Evolutionary conservation across 1,284 basidiomycete genomes (phyloP), one percentile per base, ranked within the genome.

Genomic region (Pterulicium gracile): DNA sequence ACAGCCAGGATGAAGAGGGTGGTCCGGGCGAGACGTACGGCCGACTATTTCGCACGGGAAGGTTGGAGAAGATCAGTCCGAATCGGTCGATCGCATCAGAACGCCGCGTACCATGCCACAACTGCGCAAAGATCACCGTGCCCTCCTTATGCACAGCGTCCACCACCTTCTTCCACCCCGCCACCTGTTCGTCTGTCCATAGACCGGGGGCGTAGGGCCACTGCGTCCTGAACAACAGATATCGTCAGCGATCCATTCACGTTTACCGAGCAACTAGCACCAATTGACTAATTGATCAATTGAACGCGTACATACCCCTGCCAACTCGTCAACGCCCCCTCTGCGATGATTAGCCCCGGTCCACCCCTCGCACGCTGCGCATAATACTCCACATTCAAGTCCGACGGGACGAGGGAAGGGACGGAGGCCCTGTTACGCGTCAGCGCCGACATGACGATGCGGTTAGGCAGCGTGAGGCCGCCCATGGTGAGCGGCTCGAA

Each of bases 101-200:
- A n/a, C n/a, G n/a, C n/a, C n/a, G n/a, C n/a, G n/a, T n/a, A 24
- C 47, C 24, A 46, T 53, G 50, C 67, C 67, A 68, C 3, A 70
- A 55, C 54, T 73, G 69, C 7, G 58, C 42, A 51, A 61, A 69
- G 46, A 73, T 66, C 48, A 56, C 54, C 0, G 60, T 61, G 1
- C 63, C 64, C 47, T 68, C 67, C 5, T 56, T 57, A 56, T 73
- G 72, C 0, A 75, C 70, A 10, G 59, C 63, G 35, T 64, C 61
- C 7, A 61, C 62, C 46, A 69, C 56, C 45, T 60, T 57, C 44
- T 56, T 63, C 67, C 67, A 69, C 1, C 54, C 64, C 3, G 39
- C 49, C 5, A 63, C 56, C 36, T 69, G 67, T 24, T 61, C 59
- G 4, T 50, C 41, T 3, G 49, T 61, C 56, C 56, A 68, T 24